Evolutionary conservation across 306 rosid species (phyloP), one percentile per base, ranked within the genome.

Genomic region (Prosopis cineraria): DNA sequence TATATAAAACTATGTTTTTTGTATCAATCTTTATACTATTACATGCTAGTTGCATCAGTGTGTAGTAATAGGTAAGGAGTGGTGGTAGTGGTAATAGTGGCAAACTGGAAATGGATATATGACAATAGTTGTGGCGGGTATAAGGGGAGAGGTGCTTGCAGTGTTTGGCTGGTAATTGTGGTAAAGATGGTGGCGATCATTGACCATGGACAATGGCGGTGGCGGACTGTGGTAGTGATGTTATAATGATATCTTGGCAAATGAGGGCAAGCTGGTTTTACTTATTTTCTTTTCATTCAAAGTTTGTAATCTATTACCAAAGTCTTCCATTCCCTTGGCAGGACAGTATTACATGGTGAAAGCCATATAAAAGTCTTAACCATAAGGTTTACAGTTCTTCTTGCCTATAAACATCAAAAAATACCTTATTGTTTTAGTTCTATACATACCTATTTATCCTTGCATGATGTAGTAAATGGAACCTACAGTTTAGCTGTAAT

Each of bases 51-150:
- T 66, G 17, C 71, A 20, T 37, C n/a, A n/a, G 10, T 11, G 0
- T 3, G 0, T 37, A 13, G 3, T 37, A 39, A 12, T n/a, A 22
- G 20, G 13, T 20, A 34, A 34, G 25, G 20, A 1, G 20, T 65
- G 70, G 47, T 60, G 68, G 24, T 20, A 31, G 47, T 66, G 71
- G 48, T 66, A 39, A 66, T 22, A 66, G 50, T 39, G 33, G 50
- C 45, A 29, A 41, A 10, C 45, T 41, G 14, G 45, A 41, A 41
- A 60, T 6, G 39, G 30, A 12, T 31, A 58, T 58, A 2, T 27
- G 65, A 58, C 19, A 13, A 12, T 58, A 12, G 16, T 25, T 56
- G 33, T 10, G 33, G 63, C 11, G 31, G 63, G 16, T 60, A 60
- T 13, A 59, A 59, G 37, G 65, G 36, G 30, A 29, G 37, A 59